Evolutionary conservation across 2,329 filamentous ascomycete genomes (phyloP), one percentile per base, ranked within the genome.

Genomic region (Hypoxylon sp.): DNA sequence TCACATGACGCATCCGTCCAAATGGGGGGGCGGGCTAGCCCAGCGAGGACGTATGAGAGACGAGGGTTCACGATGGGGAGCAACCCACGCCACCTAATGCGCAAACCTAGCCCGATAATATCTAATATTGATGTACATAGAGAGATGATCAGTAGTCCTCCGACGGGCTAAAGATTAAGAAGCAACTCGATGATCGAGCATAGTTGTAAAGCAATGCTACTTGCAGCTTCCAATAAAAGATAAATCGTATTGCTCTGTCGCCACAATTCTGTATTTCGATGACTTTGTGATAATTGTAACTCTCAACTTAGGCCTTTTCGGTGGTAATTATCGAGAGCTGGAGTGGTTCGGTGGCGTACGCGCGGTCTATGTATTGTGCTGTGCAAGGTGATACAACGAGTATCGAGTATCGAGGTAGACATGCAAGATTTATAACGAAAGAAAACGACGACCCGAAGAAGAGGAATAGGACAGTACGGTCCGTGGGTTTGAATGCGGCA

Each of bases 41-140:
- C 68, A 61, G 62, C 64, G 57, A 59, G 59, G 65, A 67, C 65
- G 49, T 54, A 44, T n/a, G n/a, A n/a, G n/a, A 34, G 43, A 51
- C 32, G 55, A 27, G 59, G 63, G 57, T 55, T 61, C 57, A 57
- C 53, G 51, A 56, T 40, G 46, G 38, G 44, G 56, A 52, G 52
- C 45, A 50, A 54, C 51, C 56, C 52, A 55, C 44, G 47, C 54
- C 48, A 52, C 51, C 53, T 67, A 67, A 67, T 65, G 54, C 64
- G 58, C 63, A 61, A 65, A 63, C 63, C 62, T 68, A 68, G 70
- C 67, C 70, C 67, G 63, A 59, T 73, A 73, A 73, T 73, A 72
- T 67, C 64, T 73, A 73, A 73, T 73, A 65, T 34, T 54, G 63
- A 67, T 72, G 68, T 70, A 71, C 61, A 70, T 69, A 67, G 37